A percentile compares a stretch with the other conserved stretches of the same genome.
Evolutionary conservation across 2,329 filamentous ascomycete species (phyloP).

Genomic region (Geoglossum cookeanum): DNA sequence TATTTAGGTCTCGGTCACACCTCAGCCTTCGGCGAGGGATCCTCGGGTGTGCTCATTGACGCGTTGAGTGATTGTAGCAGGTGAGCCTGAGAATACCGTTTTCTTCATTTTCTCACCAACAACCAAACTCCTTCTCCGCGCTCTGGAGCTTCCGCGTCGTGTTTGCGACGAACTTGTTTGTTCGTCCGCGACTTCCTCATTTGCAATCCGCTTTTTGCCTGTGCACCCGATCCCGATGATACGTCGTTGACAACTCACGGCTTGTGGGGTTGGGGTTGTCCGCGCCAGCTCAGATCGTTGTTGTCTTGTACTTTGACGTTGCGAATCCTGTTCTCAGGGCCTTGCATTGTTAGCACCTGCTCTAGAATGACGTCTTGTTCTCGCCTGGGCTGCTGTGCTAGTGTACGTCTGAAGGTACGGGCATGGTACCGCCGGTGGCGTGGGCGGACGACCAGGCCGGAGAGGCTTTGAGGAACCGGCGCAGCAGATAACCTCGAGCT

Average conservation of each 20-base stretch:
- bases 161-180: background rate
- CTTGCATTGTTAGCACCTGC: background rate
- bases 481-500: conserved; percentile 1
- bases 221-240: background rate
- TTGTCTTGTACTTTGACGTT: background rate
- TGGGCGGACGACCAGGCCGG: background rate
- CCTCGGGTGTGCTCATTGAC: background rate
- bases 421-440: background rate
- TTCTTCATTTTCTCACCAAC: background rate
- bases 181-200: background rate
- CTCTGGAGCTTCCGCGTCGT: background rate
- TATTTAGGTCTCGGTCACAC: conserved; percentile 2
- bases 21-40: background rate
- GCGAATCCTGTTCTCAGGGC: background rate
- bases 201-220: background rate
- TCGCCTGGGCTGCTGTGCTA: background rate
- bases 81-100: background rate
- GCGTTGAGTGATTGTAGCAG: background rate
- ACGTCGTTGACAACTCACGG: conserved; percentile 1
- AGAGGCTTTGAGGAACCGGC: background rate
- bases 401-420: background rate
- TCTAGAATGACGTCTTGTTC: background rate
- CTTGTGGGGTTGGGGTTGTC: background rate
- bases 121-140: background rate
- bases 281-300: background rate